These are phyloP conservation scores for Meira miltonrushii DNA, from an alignment of 1,284 basidiomycete genomes.

Conservation along the genomic window DNA sequence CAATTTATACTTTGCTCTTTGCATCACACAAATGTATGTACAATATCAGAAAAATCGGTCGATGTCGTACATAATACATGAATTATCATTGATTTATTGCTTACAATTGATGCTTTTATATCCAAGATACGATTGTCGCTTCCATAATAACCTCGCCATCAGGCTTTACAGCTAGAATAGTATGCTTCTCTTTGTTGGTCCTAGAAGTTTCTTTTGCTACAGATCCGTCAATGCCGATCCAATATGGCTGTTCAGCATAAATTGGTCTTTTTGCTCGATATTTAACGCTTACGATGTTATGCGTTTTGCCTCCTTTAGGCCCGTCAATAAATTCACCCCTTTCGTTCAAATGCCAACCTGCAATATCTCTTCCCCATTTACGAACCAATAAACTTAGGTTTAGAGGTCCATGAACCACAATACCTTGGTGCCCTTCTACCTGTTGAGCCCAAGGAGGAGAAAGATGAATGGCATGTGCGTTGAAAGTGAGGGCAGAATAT, in stretches of 20 bases:
- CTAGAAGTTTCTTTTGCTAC: neutral
- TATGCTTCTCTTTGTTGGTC: neutral
- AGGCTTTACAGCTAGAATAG: constrained; percentile 5
- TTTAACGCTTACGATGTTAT: constrained; percentile 17
- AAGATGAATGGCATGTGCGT: constrained; percentile 45
- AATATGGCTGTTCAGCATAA: constrained; percentile 8
- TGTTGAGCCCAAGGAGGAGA: constrained; percentile 38
- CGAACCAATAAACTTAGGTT: constrained; percentile 31
- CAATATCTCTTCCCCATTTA: constrained; percentile 7
- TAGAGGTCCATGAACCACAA: constrained; percentile 38
- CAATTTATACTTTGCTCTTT: no score
- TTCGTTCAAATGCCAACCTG: neutral
- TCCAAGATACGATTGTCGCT: constrained; percentile 6
- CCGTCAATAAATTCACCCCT: constrained; percentile 13
- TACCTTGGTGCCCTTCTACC: constrained; percentile 34
- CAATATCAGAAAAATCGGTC: neutral
- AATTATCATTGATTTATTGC: no score
- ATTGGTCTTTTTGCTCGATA: constrained; percentile 33
- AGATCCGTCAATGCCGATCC: neutral
- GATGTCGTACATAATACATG: neutral
- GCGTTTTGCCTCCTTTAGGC: constrained; percentile 7
- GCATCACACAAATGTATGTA: neutral
- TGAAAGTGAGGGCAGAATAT: constrained; percentile 48
- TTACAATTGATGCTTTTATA: no score
- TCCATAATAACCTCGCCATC: constrained; percentile 11